Base-by-base conservation (phyloP, 2,329 filamentous ascomycete genomes). In the Colletotrichum tanaceti region DNA sequence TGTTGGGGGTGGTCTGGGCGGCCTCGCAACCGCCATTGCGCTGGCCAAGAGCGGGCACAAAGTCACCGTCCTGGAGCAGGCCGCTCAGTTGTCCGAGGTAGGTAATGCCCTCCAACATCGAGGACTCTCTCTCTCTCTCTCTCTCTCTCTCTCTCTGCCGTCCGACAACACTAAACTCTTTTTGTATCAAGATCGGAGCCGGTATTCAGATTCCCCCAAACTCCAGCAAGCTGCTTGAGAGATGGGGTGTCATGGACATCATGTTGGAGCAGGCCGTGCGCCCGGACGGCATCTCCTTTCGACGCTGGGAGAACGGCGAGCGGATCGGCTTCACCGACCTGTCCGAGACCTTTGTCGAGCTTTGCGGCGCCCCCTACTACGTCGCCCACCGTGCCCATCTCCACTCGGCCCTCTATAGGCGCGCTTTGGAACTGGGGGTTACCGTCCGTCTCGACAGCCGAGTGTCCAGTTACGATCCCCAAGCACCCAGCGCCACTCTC, bases 301-400 rank as follows among this genome's bases (percentile, higher is more conserved):
- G 74, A 14, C 72, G 74, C 46, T 76, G 72, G 70, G 59, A 74
- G 18, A 70, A 74, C 41, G 77, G 76, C 2, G 65, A 65, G 14
- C 66, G 72, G 1, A 73, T 78, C 14, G 69, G 68, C n/a, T 65
- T 35, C 20, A 70, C 68, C 1, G 65, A 70, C 11, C 68, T 72
- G 4, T 70, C 73, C 1, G 46, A 73, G 11, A 71, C 74, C 1
- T 75, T 76, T 39, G 71, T 73, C 14, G 65, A 72, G 41, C 70
- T 65, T 1, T 73, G 77, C 47, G 74, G 73, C 14, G 78, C 76
- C 11, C 75, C 75, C 0, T 80, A 80, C 52, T 78, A 77, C 58
- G 70, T 78, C 3, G 74, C 78, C 5, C 78, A 79, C 64, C 75
- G 77, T n/a, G 78, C 76, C 16, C 78, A 79, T 58, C 75, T 80